phyloP scores from a whole-genome alignment of 169 alveolate species.

The Plasmodium inui region DNA sequence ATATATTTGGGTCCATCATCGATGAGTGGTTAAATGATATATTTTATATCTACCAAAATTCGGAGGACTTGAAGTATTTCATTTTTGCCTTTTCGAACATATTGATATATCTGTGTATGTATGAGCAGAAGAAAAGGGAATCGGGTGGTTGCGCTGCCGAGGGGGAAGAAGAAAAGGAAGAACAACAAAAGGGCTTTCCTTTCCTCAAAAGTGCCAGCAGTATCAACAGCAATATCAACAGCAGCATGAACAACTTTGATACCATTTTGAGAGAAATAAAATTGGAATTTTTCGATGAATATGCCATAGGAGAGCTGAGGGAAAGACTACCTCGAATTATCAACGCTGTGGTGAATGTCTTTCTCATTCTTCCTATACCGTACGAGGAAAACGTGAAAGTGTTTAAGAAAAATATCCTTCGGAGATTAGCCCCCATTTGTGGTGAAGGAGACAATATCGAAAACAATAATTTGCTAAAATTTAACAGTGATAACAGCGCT shows the following conservation, averaged over 20 bases:
- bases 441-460: slow-evolving; percentile 67
- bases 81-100: slow-evolving; percentile 39
- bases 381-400: slow-evolving; percentile 41
- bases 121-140: slow-evolving; percentile 6
- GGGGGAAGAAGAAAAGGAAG: background rate
- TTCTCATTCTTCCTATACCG: slow-evolving; percentile 64
- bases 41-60: slow-evolving; percentile 58
- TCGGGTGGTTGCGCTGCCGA: background rate
- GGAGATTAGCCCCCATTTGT: slow-evolving; percentile 71
- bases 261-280: slow-evolving; percentile 13
- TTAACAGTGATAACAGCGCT: slow-evolving; percentile 22
- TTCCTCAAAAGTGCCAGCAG: slow-evolving; percentile 23
- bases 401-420: slow-evolving; percentile 27
- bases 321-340: slow-evolving; percentile 31
- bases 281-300: slow-evolving; percentile 14
- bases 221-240: background rate
- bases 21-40: slow-evolving; percentile 71
- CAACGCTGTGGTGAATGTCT: slow-evolving; percentile 49
- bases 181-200: background rate
- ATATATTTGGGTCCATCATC: slow-evolving; percentile 10
- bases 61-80: slow-evolving; percentile 64
- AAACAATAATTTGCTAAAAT: slow-evolving; percentile 33
- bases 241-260: slow-evolving; percentile 23
- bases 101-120: slow-evolving; percentile 50
- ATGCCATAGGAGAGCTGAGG: slow-evolving; percentile 17